Base-by-base conservation (phyloP, 2,329 filamentous ascomycete genomes). In the Endoconidiophora laricicola region DNA sequence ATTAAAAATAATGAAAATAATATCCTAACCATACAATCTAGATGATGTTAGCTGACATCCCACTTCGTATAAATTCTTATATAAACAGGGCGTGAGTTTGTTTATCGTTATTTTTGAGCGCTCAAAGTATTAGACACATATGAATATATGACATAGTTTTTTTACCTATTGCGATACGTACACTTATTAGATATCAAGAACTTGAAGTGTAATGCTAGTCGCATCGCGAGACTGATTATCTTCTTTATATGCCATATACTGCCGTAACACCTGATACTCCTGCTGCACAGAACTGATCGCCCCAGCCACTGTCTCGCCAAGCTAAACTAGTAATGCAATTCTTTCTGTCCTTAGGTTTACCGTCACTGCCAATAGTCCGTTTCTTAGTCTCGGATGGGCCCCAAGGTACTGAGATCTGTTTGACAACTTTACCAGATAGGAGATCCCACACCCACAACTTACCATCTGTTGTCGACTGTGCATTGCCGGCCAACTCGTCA, bases 401-500 rank as follows among this genome's bases (percentile, higher is more conserved):
- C 74, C 74, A 77, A 0, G 75, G 73, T 3, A 76, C 67, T 36
- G 61, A 65, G 4, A 94, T 65, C 56, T 69, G 76, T 29, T 82
- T 76, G 52, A 77, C 69, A 46, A 83, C 61, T 49, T 79, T 74
- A 1, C 86, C 88, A 4, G 74, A 81, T 49, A 94, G 62, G 18
- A 94, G 67, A 65, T 95, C 87, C 90, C 90, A 96, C 1, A 78
- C 85, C 68, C 81, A 80, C 6, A 87, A 65, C 58, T 71, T 70
- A 2, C 83, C 83, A 52, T 62, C 52, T 33, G 29, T 33, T 12
- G 29, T 6, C 10, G 12, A 39, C 51, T 55, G 55, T 57, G 55
- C 23, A 38, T 50, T 37, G 18, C 54, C 61, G 1, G 57, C 58
- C 48, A 74, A 70, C 64, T 95, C 88, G 58, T 87, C 86, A 6